phyloP scores from a whole-genome alignment of 805 yeast species.

The Jamesozyma hellenica region DNA sequence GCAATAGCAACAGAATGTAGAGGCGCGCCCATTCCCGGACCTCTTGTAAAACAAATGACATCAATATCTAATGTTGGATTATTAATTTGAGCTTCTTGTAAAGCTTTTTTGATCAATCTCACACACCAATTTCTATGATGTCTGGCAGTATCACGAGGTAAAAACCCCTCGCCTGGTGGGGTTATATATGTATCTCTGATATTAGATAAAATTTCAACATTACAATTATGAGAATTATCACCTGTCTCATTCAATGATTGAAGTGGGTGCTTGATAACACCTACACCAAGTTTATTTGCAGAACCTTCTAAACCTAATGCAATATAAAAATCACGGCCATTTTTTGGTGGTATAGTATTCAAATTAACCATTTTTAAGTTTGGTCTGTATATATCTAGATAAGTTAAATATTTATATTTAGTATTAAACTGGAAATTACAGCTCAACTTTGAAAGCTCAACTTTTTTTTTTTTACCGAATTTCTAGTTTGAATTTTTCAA shows the following conservation, averaged over 20 bases:
- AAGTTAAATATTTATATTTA: no score
- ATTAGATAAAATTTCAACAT: constrained; percentile 75
- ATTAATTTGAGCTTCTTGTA: constrained; percentile 47
- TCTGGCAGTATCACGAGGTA: constrained; percentile 93
- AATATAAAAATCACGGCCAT: constrained; percentile 37
- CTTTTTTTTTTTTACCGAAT: no score
- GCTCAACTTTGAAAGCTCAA: no score
- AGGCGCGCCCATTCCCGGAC: constrained; percentile 99
- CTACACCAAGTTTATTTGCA: constrained; percentile 93
- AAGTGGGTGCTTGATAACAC: constrained; percentile 65
- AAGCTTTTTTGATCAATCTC: constrained; percentile 55
- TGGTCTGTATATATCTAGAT: no score
- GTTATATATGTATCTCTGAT: constrained; percentile 90
- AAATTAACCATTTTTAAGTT: constrained; percentile 23
- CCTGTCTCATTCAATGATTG: constrained; percentile 32
- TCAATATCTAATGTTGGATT: constrained; percentile 44
- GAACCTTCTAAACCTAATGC: constrained; percentile 95
- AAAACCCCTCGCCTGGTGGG: constrained; percentile 97
- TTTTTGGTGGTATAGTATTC: constrained; percentile 22
- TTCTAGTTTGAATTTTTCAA: no score
- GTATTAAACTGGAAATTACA: no score
- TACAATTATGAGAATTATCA: constrained; percentile 41
- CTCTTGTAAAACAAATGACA: constrained; percentile 89
- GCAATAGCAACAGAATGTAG: constrained; percentile 85
- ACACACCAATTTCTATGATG: constrained; percentile 95